Evolutionary conservation across 2,329 filamentous ascomycete genomes (phyloP).

Genomic region (Penicillium aurantiogriseum): DNA sequence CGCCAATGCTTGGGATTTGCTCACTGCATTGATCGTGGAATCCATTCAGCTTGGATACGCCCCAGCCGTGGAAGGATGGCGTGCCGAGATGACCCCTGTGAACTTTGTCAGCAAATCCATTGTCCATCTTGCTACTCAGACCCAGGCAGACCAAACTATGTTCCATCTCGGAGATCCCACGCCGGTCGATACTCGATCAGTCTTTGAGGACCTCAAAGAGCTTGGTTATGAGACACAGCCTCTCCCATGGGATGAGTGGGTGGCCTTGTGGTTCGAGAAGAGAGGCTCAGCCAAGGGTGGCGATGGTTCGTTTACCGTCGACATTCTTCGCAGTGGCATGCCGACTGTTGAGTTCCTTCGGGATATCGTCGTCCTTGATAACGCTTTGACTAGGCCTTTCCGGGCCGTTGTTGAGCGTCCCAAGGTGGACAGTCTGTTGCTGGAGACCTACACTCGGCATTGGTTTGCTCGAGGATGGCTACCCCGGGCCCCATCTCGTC

Average conservation of each 20-base stretch:
- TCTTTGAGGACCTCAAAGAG: conserved; percentile 64
- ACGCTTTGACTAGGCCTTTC: conserved; percentile 63
- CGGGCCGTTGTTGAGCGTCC: conserved; percentile 61
- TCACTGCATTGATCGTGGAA: conserved; percentile 74
- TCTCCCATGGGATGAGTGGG: conserved; percentile 71
- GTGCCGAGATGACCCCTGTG: conserved; percentile 79
- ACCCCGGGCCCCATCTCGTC: conserved; percentile 57
- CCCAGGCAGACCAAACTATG: conserved; percentile 60
- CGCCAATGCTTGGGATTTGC: conserved; percentile 73
- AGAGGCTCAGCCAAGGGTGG: conserved; percentile 63
- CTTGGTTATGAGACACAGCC: conserved; percentile 70
- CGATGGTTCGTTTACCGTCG: conserved; percentile 71
- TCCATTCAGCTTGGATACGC: conserved; percentile 70
- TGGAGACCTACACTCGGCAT: conserved; percentile 75
- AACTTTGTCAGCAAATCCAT: conserved; percentile 78
- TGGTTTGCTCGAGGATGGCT: conserved; percentile 81
- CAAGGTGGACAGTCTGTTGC: conserved; percentile 66
- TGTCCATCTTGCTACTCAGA: conserved; percentile 65
- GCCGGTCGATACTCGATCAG: conserved; percentile 62
- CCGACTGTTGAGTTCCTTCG: conserved; percentile 69
- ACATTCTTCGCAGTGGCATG: conserved; percentile 79
- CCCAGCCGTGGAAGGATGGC: conserved; percentile 71
- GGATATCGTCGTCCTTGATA: conserved; percentile 71
- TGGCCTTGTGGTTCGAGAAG: conserved; percentile 69
- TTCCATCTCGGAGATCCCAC: conserved; percentile 74